phyloP scores from a whole-genome alignment of 306 rosid genomes.

The Vigna angularis region DNA sequence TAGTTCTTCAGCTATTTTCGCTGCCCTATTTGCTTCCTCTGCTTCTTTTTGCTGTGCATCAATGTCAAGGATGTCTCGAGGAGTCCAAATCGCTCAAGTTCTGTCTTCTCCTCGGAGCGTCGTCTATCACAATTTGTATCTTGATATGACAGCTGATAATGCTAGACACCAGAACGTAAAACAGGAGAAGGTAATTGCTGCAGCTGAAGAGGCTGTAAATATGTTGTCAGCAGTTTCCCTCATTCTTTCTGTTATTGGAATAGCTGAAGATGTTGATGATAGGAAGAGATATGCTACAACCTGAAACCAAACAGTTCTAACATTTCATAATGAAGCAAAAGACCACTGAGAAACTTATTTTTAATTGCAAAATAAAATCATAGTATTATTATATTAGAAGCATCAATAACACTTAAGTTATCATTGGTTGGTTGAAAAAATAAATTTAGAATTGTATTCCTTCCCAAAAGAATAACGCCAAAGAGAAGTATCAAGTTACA shows the following conservation, averaged over 20 bases:
- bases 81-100: too few relatives aligned
- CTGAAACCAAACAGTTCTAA: constrained; percentile 46
- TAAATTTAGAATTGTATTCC: constrained; percentile 14
- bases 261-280: constrained; percentile 70
- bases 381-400: background rate
- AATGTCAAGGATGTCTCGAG: too few relatives aligned
- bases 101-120: too few relatives aligned
- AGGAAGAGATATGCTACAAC: constrained; percentile 71
- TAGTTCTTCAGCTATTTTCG: too few relatives aligned
- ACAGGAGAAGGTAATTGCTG: constrained; percentile 67
- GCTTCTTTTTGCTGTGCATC: too few relatives aligned
- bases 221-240: constrained; percentile 53
- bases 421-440: constrained; percentile 9
- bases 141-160: constrained; percentile 58
- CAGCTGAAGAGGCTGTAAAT: constrained; percentile 62
- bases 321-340: background rate
- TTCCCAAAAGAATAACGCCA: background rate
- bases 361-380: too few relatives aligned
- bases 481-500: constrained; percentile 6
- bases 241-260: constrained; percentile 63
- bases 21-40: too few relatives aligned
- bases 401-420: background rate
- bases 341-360: too few relatives aligned
- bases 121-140: constrained; percentile 49
- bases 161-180: constrained; percentile 60